phyloP scores from a whole-genome alignment of 73 alveolate genomes.

The Diophrys sp. region DNA sequence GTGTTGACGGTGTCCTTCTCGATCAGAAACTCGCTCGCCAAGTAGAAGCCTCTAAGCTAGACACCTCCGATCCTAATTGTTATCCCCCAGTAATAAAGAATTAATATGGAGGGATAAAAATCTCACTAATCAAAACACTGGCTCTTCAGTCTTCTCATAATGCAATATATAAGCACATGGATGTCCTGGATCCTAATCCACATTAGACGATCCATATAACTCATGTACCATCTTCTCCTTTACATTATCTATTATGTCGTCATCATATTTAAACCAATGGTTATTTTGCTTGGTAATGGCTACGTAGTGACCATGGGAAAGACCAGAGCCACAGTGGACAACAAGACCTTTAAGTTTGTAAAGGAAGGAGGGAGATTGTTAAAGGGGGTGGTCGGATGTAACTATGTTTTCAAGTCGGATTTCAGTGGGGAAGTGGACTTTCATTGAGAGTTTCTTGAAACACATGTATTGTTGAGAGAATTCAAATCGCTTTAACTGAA shows the following conservation, averaged over 20 bases:
- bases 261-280: constrained; percentile 69
- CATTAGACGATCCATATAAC: constrained; percentile 6
- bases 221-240: constrained; percentile 32
- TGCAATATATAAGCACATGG: constrained; percentile 39
- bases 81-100: too few relatives aligned
- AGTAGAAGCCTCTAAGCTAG: not conserved
- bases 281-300: constrained; percentile 61
- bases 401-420: constrained; percentile 32
- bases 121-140: not conserved
- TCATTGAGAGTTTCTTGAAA: constrained; percentile 29
- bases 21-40: not conserved
- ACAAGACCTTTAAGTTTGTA: constrained; percentile 68
- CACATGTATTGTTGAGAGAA: constrained; percentile 51
- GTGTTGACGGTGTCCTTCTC: not conserved
- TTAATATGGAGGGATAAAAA: too few relatives aligned
- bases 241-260: constrained; percentile 50
- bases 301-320: constrained; percentile 81
- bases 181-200: constrained; percentile 6
- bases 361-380: too few relatives aligned
- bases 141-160: constrained; percentile 1
- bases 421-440: constrained; percentile 59
- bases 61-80: too few relatives aligned
- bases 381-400: constrained; percentile 45
- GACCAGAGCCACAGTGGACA: constrained; percentile 79
- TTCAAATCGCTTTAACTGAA: constrained; percentile 84